Conservation (phyloP, 2,329 filamentous ascomycete genomes). For the Coniochaeta sp. region DNA sequence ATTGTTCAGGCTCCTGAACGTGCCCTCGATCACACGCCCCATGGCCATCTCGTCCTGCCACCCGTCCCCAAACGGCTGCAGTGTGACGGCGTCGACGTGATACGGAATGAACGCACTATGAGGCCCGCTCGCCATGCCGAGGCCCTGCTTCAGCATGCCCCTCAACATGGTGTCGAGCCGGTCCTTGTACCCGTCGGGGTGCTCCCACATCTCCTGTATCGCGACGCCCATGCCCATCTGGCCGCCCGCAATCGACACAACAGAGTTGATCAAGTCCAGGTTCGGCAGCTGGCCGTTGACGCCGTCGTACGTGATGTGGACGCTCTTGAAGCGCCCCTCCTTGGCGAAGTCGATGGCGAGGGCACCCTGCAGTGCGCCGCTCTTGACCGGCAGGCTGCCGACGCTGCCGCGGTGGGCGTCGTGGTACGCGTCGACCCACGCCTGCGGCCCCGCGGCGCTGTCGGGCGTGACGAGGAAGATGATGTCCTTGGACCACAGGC, state of each 20-base stretch:
- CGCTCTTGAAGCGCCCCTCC: conserved; percentile 73
- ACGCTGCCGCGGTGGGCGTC: conserved; percentile 69
- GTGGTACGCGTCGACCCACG: conserved; percentile 97
- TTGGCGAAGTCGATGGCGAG: conserved; percentile 90
- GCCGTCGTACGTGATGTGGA: conserved; percentile 92
- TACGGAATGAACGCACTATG: conserved; percentile 97
- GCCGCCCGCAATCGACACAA: conserved; percentile 76
- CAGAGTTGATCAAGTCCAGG: conserved; percentile 90
- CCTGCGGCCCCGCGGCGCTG: conserved; percentile 82
- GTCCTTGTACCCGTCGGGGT: conserved; percentile 72
- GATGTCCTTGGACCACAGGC: conserved; percentile 97
- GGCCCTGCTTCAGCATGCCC: conserved; percentile 85
- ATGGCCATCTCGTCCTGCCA: conserved; percentile 98
- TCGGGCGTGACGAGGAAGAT: conserved; percentile 86
- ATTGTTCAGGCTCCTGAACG: conserved; percentile 93
- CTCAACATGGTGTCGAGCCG: conserved; percentile 82
- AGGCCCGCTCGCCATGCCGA: conserved; percentile 82
- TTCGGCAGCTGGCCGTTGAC: conserved; percentile 95
- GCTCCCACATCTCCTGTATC: conserved; percentile 78
- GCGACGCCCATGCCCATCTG: conserved; percentile 86
- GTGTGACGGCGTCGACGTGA: conserved; percentile 90
- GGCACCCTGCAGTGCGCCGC: conserved; percentile 85
- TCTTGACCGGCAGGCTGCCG: conserved; percentile 76
- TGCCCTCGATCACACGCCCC: conserved; percentile 80
- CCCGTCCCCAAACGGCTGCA: conserved; percentile 82